Evolutionary conservation across 345 rosid species (phyloP), one percentile per base, ranked within the genome.

Genomic region (Carallia pectinifolia): DNA sequence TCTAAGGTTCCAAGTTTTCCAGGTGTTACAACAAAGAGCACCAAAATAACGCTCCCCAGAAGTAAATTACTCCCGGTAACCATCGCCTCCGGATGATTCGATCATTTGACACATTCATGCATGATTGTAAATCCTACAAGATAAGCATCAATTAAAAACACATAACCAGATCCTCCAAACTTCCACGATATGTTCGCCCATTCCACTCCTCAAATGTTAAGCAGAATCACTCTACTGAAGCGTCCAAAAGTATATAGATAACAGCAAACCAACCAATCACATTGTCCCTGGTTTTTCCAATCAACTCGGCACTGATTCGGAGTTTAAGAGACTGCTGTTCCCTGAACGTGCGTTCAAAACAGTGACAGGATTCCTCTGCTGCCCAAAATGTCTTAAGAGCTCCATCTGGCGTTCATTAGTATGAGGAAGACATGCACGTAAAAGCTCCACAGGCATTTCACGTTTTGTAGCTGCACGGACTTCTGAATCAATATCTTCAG

Each of bases 371-470:
- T 79, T 78, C 0, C 87, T 84, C 44, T 81, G 90, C 68, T 85
- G 95, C 62, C 94, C 93, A 70, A 95, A 89, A 73, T 80, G 87
- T 6, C 86, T 80, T 75, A 96, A 81, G 36, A 83, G 88, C 68
- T 87, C 90, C 78, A 87, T 72, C 85, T 96, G 99, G 67, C 71
- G 73, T 62, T 89, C 94, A 62, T 83, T 90, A 0, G 99, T 92
- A 81, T 96, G 99, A 71, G 91, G 94, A 36, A 96, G 92, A 74
- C 98, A 89, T 18, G 97, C 96, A 31, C 96, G 94, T 69, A 96
- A 74, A 58, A 96, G 96, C 76, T 96, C 99, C 63, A 89, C 90
- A 44, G 99, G 99, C 97, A 96, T 90, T 79, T 96, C 99, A 38
- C 81, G 82, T 80, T 86, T 89, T 74, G 91, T 89, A 56, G 96